phyloP scores from a whole-genome alignment of 2,329 filamentous ascomycete species.

The Fusarium pseudocircinatum region DNA sequence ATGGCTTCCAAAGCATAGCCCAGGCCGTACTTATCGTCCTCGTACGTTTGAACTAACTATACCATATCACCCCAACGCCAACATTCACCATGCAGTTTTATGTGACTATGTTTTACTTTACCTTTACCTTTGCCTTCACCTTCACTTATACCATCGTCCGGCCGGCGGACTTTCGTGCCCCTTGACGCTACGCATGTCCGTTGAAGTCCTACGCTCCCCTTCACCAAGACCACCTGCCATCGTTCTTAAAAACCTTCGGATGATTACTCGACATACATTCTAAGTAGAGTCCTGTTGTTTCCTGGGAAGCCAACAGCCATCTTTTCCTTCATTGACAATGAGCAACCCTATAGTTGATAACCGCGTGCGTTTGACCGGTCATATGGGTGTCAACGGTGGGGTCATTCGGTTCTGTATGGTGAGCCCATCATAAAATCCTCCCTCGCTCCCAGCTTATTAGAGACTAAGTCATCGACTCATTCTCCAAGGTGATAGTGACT shows the following conservation, averaged over 20 bases:
- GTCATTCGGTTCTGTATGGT: slow-evolving; percentile 27
- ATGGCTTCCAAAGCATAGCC: neutral
- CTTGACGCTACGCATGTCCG: slow-evolving; percentile 36
- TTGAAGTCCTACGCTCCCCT: slow-evolving; percentile 36
- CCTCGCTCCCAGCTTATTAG: slow-evolving; percentile 35
- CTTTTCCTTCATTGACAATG: slow-evolving; percentile 30
- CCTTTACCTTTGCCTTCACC: slow-evolving; percentile 9
- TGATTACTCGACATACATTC: slow-evolving; percentile 47
- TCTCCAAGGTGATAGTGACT: slow-evolving; percentile 30
- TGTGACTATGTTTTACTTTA: slow-evolving; percentile 9
- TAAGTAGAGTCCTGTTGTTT: slow-evolving; percentile 41
- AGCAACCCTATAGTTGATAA: slow-evolving; percentile 33
- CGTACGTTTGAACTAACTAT: neutral
- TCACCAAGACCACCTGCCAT: slow-evolving; percentile 41
- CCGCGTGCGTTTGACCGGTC: slow-evolving; percentile 20
- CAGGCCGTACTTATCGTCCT: neutral
- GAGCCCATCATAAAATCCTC: slow-evolving; percentile 26
- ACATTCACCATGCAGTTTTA: slow-evolving; percentile 17
- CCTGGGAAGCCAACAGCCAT: slow-evolving; percentile 26
- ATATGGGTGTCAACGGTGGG: slow-evolving; percentile 22
- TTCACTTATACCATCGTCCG: slow-evolving; percentile 22
- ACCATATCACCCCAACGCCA: slow-evolving; percentile 21
- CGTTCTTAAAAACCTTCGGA: slow-evolving; percentile 42
- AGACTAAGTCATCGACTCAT: slow-evolving; percentile 35
- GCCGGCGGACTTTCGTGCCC: slow-evolving; percentile 17